These are phyloP conservation scores for Suillus luteus DNA, from an alignment of 768 basidiomycete genomes.

Conservation along the genomic window DNA sequence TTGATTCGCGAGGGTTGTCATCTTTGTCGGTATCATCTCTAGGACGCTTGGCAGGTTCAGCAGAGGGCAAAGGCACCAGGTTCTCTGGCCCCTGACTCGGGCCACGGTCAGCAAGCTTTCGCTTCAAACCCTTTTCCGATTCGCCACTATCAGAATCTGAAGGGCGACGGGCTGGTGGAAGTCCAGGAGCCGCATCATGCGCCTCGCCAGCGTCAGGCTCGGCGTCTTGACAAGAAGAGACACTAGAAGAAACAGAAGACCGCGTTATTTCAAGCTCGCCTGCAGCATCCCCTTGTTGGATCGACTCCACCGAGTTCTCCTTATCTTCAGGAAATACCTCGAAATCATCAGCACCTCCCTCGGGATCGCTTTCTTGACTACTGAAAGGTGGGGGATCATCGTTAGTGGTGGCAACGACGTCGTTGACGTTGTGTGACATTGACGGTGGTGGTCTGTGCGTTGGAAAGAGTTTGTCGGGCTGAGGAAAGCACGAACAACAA, in stretches of 20 bases:
- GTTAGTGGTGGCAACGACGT: conserved; percentile 14
- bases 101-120: conserved; percentile 68
- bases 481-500: conserved; percentile 33
- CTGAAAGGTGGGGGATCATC: conserved; percentile 34
- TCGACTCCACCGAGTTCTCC: conserved; percentile 15
- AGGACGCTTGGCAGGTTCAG: conserved; percentile 54
- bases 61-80: conserved; percentile 24
- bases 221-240: conserved; percentile 24
- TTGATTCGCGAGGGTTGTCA: conserved; percentile 60
- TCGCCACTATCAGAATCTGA: conserved; percentile 49
- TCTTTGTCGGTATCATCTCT: conserved; percentile 65
- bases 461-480: conserved; percentile 23
- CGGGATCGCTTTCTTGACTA: conserved; percentile 60
- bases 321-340: conserved; percentile 16
- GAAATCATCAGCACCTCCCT: conserved; percentile 53
- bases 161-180: conserved; percentile 29
- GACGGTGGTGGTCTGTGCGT: conserved; percentile 35
- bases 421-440: conserved; percentile 31
- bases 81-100: conserved; percentile 58
- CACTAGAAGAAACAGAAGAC: conserved; percentile 21
- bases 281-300: conserved; percentile 19
- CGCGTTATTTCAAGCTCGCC: conserved; percentile 17
- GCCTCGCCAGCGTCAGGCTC: conserved; percentile 35
- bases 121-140: conserved; percentile 65
- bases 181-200: conserved; percentile 26